Evolutionary conservation across 2,329 filamentous ascomycete species (phyloP).

Genomic region (Daldinia sp.): DNA sequence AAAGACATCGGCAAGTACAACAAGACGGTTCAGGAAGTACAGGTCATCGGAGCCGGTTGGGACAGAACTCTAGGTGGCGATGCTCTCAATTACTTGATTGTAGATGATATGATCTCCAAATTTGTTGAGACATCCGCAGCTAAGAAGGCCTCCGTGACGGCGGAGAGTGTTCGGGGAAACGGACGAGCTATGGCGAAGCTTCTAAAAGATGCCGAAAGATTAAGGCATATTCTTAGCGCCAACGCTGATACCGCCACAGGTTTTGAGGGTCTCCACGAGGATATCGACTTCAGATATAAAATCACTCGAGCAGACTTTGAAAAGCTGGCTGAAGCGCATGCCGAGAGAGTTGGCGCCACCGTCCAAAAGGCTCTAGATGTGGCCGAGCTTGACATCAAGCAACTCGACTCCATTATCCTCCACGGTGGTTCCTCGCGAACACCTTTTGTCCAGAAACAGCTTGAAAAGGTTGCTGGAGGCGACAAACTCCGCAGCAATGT

Average conservation of each 20-base stretch:
- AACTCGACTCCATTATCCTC: constrained; percentile 90
- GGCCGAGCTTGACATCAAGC: constrained; percentile 75
- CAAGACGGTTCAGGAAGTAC: constrained; percentile 96
- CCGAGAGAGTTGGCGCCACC: constrained; percentile 71
- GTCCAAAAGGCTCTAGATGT: constrained; percentile 77
- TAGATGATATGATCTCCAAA: constrained; percentile 85
- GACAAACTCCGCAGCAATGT: constrained; percentile 92
- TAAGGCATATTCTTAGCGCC: constrained; percentile 90
- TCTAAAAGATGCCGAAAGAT: constrained; percentile 88
- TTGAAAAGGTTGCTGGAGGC: constrained; percentile 77
- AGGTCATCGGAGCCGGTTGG: constrained; percentile 86
- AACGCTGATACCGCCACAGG: constrained; percentile 82
- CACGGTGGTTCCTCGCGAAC: constrained; percentile 91
- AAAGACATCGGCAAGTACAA: constrained; percentile 94
- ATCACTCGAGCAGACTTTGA: constrained; percentile 83
- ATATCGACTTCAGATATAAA: constrained; percentile 94
- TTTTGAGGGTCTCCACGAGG: constrained; percentile 91
- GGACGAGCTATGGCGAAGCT: constrained; percentile 88
- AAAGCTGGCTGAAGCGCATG: constrained; percentile 73
- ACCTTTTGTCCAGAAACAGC: constrained; percentile 89
- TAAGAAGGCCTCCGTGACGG: constrained; percentile 69
- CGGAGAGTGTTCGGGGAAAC: constrained; percentile 72
- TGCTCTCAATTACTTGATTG: constrained; percentile 83
- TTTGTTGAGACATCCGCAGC: constrained; percentile 76
- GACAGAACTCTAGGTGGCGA: constrained; percentile 91